Conservation (phyloP, 1,139 yeast species). For the Torulaspora pretoriensis region DNA sequence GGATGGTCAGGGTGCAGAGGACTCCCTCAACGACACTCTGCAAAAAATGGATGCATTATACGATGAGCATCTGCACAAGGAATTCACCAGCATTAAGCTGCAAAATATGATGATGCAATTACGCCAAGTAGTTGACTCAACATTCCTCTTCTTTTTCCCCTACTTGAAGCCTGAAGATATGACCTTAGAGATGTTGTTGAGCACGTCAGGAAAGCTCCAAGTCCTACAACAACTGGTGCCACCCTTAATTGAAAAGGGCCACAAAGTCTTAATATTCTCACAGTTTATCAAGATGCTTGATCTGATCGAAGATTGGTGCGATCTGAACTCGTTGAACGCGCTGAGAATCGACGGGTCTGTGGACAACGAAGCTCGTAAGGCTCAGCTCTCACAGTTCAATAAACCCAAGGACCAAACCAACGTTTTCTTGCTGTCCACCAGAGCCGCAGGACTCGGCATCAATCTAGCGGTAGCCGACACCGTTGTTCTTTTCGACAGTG, state of each 20-base stretch:
- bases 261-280: slow-evolving; percentile 73
- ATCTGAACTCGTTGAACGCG: slow-evolving; percentile 42
- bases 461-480: slow-evolving; percentile 85
- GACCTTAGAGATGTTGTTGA: slow-evolving; percentile 39
- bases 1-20: slow-evolving; percentile 12
- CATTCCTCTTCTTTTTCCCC: slow-evolving; percentile 79
- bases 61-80: slow-evolving; percentile 31
- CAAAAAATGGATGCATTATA: slow-evolving; percentile 31
- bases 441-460: slow-evolving; percentile 94
- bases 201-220: slow-evolving; percentile 67
- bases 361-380: slow-evolving; percentile 60
- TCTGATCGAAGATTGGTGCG: slow-evolving; percentile 66
- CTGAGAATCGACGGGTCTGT: slow-evolving; percentile 79
- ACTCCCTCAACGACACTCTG: slow-evolving; percentile 15
- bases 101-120: slow-evolving; percentile 77
- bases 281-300: slow-evolving; percentile 82
- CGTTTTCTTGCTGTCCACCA: slow-evolving; percentile 70
- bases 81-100: slow-evolving; percentile 44
- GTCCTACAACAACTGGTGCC: slow-evolving; percentile 61
- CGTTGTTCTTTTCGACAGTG: slow-evolving; percentile 84
- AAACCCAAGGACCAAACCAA: slow-evolving; percentile 34
- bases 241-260: slow-evolving; percentile 46
- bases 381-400: slow-evolving; percentile 55
- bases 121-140: slow-evolving; percentile 79
- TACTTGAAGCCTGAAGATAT: slow-evolving; percentile 47